Evolutionary conservation across 176 grass and related monocot species (phyloP).

Genomic region (Zoysia pacifica): DNA sequence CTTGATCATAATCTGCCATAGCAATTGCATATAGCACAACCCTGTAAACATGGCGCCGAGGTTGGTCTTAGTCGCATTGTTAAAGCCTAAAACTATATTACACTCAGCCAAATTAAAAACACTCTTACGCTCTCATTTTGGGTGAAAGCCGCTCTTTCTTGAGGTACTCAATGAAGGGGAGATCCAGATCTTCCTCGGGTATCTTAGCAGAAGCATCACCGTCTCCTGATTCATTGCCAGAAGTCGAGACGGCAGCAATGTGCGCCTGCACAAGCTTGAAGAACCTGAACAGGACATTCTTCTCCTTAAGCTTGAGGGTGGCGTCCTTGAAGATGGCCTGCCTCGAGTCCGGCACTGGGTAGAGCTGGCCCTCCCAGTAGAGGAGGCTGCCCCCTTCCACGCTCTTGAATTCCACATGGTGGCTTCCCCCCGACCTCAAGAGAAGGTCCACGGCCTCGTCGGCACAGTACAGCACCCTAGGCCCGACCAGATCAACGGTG

Average conservation of each 20-base stretch:
- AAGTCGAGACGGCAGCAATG: constrained; percentile 32
- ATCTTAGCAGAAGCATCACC: constrained; percentile 48
- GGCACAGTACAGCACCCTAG: constrained; percentile 83
- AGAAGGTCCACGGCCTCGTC: constrained; percentile 82
- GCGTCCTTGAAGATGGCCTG: constrained; percentile 78
- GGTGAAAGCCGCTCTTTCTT: constrained; percentile 61
- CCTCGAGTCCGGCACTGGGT: constrained; percentile 78
- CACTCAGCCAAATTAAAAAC: neutral
- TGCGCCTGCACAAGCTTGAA: constrained; percentile 75
- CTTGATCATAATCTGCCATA: constrained; percentile 85
- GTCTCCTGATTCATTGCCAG: neutral
- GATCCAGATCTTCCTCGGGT: constrained; percentile 65
- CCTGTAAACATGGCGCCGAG: constrained; percentile 48
- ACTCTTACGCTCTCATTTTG: constrained; percentile 83
- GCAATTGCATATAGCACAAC: constrained; percentile 88
- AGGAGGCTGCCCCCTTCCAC: constrained; percentile 67
- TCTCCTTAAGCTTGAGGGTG: constrained; percentile 59
- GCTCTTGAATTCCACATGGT: constrained; percentile 96
- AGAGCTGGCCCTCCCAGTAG: constrained; percentile 76
- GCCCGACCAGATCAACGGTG: constrained; percentile 66
- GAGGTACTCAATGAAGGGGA: constrained; percentile 80
- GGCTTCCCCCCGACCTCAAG: constrained; percentile 62
- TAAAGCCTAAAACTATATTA: constrained; percentile 51
- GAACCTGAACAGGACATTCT: constrained; percentile 71
- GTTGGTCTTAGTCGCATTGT: constrained; percentile 14